phyloP scores from a whole-genome alignment of 129 eudicot genomes.

The Cynara cardunculus region DNA sequence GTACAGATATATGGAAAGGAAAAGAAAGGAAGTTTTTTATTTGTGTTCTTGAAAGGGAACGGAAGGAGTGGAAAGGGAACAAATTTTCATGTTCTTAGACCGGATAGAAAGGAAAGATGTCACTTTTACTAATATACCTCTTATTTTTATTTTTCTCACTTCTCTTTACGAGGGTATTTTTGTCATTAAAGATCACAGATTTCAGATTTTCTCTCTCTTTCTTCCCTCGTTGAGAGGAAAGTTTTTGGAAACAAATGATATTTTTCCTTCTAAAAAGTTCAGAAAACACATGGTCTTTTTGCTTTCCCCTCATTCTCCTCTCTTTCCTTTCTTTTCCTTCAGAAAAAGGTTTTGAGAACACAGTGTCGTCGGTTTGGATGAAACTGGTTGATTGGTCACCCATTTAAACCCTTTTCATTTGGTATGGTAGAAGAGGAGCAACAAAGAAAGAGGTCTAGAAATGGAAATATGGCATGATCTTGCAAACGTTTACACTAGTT shows the following conservation, averaged over 20 bases:
- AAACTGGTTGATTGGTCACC: neutral
- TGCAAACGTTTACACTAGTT: conserved; percentile 68
- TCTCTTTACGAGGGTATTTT: neutral
- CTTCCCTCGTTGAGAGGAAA: neutral
- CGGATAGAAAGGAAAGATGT: neutral
- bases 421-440: conserved; percentile 44
- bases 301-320: neutral
- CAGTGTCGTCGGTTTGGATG: neutral
- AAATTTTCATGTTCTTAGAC: neutral
- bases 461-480: conserved; percentile 97
- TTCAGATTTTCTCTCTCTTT: neutral
- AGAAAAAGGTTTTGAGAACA: neutral
- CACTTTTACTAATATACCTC: neutral
- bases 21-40: neutral
- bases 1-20: neutral
- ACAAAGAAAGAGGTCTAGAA: conserved; percentile 52
- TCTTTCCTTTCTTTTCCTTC: neutral
- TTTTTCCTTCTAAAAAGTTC: neutral
- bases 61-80: neutral
- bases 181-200: neutral
- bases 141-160: neutral
- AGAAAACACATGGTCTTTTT: too few relatives aligned
- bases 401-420: neutral
- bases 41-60: neutral
- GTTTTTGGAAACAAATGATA: neutral